phyloP scores from a whole-genome alignment of 306 rosid species.

The Elaeagnus macrophylla region DNA sequence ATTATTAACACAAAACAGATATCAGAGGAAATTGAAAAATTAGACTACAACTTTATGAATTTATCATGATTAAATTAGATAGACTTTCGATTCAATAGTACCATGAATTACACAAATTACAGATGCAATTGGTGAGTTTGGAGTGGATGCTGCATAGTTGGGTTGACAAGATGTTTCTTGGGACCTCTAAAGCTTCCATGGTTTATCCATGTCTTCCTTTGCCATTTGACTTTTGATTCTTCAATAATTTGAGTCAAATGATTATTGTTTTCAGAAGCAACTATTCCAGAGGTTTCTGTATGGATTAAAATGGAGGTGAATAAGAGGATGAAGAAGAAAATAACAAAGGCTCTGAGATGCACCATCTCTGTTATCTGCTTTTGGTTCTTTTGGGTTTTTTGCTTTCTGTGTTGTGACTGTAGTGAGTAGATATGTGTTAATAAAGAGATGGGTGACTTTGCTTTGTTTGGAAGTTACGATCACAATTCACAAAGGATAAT shows the following conservation, averaged over 20 bases:
- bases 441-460: conserved; percentile 42
- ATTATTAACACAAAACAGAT: too few species aligned
- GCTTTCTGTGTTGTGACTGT: conserved; percentile 5
- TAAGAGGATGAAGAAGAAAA: conserved; percentile 28
- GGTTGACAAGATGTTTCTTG: conserved; percentile 49
- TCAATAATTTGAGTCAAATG: conserved; percentile 1
- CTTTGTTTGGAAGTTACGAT: conserved; percentile 50
- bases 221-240: conserved; percentile 16
- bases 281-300: conserved; percentile 3
- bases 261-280: conserved; percentile 4
- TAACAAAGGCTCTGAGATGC: conserved; percentile 28
- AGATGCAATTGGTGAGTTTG: conserved; percentile 39
- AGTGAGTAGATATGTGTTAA: neutral
- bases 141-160: conserved; percentile 33
- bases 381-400: neutral
- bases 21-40: too few species aligned
- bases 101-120: conserved; percentile 15
- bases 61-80: neutral
- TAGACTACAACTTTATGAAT: too few species aligned
- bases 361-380: conserved; percentile 26
- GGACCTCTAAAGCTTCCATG: conserved; percentile 68
- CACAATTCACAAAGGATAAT: conserved; percentile 15
- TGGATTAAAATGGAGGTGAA: conserved; percentile 24
- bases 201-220: conserved; percentile 51
- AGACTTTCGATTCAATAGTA: neutral